phyloP scores from a whole-genome alignment of 1,139 yeast species.

The Suhomyces terraborum region DNA sequence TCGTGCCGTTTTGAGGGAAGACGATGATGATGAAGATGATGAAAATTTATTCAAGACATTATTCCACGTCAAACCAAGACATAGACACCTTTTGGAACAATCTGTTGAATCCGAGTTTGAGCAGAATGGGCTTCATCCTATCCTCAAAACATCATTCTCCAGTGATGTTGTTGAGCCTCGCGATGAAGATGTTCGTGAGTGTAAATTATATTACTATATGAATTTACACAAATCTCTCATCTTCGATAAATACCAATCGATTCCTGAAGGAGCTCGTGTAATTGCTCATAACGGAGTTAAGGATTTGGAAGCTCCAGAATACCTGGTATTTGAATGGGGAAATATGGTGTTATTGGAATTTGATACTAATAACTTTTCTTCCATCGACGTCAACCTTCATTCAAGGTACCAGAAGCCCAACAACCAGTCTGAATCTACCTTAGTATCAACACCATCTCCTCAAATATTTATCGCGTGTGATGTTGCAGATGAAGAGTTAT shows the following conservation, averaged over 20 bases:
- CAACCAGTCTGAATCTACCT: constrained; percentile 8
- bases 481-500: constrained; percentile 27
- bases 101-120: constrained; percentile 17
- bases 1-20: constrained; percentile 29
- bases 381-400: constrained; percentile 35
- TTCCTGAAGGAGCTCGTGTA: constrained; percentile 29
- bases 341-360: constrained; percentile 40
- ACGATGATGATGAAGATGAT: constrained; percentile 11
- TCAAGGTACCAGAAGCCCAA: constrained; percentile 43
- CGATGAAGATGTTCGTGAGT: constrained; percentile 30
- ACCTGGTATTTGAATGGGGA: constrained; percentile 44
- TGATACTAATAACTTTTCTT: constrained; percentile 13
- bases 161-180: constrained; percentile 6
- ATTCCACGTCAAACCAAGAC: constrained; percentile 49
- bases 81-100: constrained; percentile 24
- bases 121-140: constrained; percentile 45
- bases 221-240: constrained; percentile 38
- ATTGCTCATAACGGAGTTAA: constrained; percentile 35
- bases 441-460: constrained; percentile 24
- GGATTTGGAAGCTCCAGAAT: constrained; percentile 49
- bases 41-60: constrained; percentile 34
- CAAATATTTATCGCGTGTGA: constrained; percentile 39
- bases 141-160: constrained; percentile 25
- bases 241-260: constrained; percentile 42
- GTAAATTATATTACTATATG: constrained; percentile 39